Evolutionary conservation across 345 rosid species (phyloP), one percentile per base, ranked within the genome.

Genomic region (Noccaea bulbosa): DNA sequence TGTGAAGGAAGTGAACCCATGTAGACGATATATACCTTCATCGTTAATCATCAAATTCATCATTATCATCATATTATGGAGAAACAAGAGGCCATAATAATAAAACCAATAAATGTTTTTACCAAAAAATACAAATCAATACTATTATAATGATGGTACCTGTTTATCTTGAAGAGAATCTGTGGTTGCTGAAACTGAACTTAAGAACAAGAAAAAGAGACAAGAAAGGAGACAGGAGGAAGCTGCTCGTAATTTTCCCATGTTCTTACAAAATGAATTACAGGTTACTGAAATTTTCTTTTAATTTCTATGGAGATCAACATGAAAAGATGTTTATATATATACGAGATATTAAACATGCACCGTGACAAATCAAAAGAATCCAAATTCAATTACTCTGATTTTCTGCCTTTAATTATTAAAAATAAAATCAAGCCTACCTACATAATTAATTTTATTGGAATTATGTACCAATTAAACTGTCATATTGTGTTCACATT

Each of bases 1-100:
- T 48, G 67, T 10, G 72, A 65, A 7, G 72, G 64, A 27, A 72
- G 77, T 32, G 77, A 64, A 2, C 77, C 77, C 77, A 72, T 64
- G 71, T 72, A 72, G 16, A 72, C 71, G 2, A 72, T 45, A 47
- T 65, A 65, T n/a, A 46, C 59, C 71, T 72, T 54, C 58, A 64
- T 43, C 1, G 33, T 20, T 15, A 8, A 49, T 51, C 6, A 57
- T 48, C 38, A 58, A 27, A 27, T 39, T 20, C 39, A 33, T 33
- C 40, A 11, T 38, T 22, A 38, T 24, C 17, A 33, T 63, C 16
- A 60, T 33, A 71, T 5, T 33, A 71, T 5, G 38, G 12, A 20
- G 20, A 53, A 15, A 10, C n/a, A 22, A 53, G n/a, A 33, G 6
- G 11, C 43, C 34, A 22, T 37, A 15, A 65, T 17, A 32, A 12